phyloP scores from a whole-genome alignment of 2,329 filamentous ascomycete species.

The Aureobasidium leucospermi region DNA sequence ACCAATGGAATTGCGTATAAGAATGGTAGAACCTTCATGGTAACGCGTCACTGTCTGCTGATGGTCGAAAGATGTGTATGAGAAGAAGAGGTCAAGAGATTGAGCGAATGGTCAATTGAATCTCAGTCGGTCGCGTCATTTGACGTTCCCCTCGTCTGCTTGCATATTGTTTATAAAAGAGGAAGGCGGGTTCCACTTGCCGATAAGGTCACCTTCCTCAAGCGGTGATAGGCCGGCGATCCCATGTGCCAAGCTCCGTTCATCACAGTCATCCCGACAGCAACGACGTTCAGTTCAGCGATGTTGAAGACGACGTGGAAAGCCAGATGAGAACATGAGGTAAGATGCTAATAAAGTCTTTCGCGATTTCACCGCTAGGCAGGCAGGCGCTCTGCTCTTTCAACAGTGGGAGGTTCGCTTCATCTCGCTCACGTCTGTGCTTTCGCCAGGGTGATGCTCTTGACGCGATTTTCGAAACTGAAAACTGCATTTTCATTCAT shows the following conservation, averaged over 20 bases:
- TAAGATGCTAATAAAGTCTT: background rate
- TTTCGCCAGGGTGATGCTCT: background rate
- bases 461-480: background rate
- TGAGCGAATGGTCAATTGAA: background rate
- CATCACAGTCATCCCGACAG: too few species aligned
- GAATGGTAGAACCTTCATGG: conserved; percentile 7
- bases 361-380: too few species aligned
- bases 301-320: too few species aligned
- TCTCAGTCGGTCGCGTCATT: background rate
- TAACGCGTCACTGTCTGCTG: background rate
- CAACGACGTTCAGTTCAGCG: too few species aligned
- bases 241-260: background rate
- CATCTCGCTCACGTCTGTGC: background rate
- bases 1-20: conserved; percentile 6
- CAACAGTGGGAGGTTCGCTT: too few species aligned
- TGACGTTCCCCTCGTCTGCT: background rate
- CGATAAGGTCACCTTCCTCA: background rate
- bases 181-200: background rate
- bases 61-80: background rate
- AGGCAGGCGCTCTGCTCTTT: too few species aligned
- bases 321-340: too few species aligned
- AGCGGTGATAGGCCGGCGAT: background rate
- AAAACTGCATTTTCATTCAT: background rate
- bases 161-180: background rate
- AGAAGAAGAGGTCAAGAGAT: background rate